These are phyloP conservation scores for Monosporozyma yasuniensis DNA, from an alignment of 805 yeast genomes.

Conservation along the genomic window DNA sequence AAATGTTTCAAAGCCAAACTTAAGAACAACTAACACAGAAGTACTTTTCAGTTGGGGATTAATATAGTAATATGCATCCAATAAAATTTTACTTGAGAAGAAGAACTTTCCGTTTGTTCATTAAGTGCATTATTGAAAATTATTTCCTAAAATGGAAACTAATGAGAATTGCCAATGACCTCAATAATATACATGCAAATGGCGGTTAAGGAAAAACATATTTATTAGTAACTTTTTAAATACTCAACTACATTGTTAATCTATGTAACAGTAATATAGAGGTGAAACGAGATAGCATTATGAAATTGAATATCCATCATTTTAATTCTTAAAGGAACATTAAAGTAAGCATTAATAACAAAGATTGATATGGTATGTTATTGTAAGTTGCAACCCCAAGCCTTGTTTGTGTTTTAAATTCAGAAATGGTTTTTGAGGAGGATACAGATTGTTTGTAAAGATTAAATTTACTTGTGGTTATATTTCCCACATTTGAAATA, in stretches of 20 bases:
- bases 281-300: neutral
- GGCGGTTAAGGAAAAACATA: neutral
- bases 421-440: neutral
- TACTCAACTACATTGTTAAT: neutral
- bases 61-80: neutral
- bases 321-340: neutral
- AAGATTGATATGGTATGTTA: neutral
- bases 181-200: neutral
- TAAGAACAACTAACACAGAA: neutral
- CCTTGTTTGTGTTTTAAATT: neutral
- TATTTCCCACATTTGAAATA: neutral
- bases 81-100: neutral
- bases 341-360: neutral
- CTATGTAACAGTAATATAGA: neutral
- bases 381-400: neutral
- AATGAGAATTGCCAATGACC: neutral
- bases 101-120: neutral
- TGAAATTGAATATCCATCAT: neutral
- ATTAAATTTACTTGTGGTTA: neutral
- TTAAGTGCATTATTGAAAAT: neutral
- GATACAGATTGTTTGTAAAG: neutral
- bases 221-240: neutral
- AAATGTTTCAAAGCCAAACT: neutral
- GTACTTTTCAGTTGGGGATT: neutral
- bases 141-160: slow-evolving; percentile 1